A percentile compares a stretch with the other conserved stretches of the same genome.
These are phyloP conservation scores for Neoboletus magnificus DNA, from an alignment of 768 basidiomycete genomes.

Conservation along the genomic window DNA sequence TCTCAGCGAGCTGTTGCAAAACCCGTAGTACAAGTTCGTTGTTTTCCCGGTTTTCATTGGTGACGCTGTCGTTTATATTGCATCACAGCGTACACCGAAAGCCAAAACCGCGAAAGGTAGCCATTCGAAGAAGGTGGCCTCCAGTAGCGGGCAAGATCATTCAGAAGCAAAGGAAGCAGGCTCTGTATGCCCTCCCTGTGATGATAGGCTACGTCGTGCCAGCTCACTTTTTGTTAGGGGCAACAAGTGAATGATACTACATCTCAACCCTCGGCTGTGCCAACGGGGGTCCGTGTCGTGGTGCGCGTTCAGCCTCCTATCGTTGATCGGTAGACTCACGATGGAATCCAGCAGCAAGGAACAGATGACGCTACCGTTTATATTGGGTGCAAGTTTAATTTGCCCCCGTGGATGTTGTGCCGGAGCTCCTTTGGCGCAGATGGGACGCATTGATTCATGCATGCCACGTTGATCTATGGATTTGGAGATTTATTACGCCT, in stretches of 20 bases:
- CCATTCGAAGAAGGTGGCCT: not conserved
- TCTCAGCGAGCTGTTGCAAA: not conserved
- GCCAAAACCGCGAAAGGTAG: not conserved
- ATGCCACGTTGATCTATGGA: too few species aligned
- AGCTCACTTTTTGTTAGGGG: not conserved
- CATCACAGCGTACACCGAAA: not conserved
- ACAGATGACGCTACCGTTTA: not conserved
- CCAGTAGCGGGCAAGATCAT: not conserved
- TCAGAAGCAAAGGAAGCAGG: not conserved
- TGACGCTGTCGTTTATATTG: not conserved
- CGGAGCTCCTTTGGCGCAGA: not conserved
- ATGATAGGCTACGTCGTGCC: too few species aligned
- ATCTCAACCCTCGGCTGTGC: not conserved
- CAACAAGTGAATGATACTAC: not conserved
- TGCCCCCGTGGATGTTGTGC: not conserved
- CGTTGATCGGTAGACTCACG: not conserved
- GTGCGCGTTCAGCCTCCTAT: not conserved
- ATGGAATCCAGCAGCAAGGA: not conserved
- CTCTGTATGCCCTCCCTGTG: not conserved
- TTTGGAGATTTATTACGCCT: not conserved
- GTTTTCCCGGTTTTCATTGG: not conserved
- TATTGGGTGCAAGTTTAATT: not conserved
- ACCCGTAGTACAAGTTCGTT: not conserved
- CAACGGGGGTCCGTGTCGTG: not conserved
- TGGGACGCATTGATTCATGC: not conserved